Percentiles rank a stretch among this genome's conserved stretches.
These are phyloP conservation scores for Tephrocybe rancida DNA, from an alignment of 768 basidiomycete species.

Conservation along the genomic window DNA sequence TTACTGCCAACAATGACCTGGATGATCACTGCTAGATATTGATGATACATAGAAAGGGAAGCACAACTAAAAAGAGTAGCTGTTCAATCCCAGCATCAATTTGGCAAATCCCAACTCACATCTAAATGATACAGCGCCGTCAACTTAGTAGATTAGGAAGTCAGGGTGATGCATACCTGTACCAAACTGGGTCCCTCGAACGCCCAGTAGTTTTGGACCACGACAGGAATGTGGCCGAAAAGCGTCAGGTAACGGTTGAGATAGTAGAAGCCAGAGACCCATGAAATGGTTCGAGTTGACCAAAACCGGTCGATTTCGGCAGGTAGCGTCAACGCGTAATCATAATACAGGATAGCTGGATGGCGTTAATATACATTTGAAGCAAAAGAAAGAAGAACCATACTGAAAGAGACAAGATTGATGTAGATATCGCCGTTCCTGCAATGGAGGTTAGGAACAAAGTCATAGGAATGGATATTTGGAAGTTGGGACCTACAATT, in stretches of 20 bases:
- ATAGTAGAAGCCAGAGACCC: slow-evolving; percentile 41
- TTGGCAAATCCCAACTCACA: slow-evolving; percentile 7
- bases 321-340: slow-evolving; percentile 48
- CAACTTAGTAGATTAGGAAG: background rate
- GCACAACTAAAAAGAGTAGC: slow-evolving; percentile 26
- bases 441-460: background rate
- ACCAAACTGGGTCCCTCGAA: slow-evolving; percentile 22
- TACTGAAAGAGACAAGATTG: slow-evolving; percentile 20
- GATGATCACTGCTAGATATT: slow-evolving; percentile 32
- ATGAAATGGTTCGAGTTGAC: slow-evolving; percentile 30
- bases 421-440: slow-evolving; percentile 14
- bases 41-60: slow-evolving; percentile 25
- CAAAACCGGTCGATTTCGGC: slow-evolving; percentile 49
- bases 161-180: slow-evolving; percentile 21
- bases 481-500: slow-evolving; percentile 13
- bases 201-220: slow-evolving; percentile 33
- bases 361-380: background rate
- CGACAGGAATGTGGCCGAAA: slow-evolving; percentile 38
- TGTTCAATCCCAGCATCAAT: too few species aligned
- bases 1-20: slow-evolving; percentile 41
- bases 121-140: background rate
- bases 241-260: slow-evolving; percentile 45
- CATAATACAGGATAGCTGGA: slow-evolving; percentile 47
- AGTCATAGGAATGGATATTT: background rate
- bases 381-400: background rate